phyloP scores from a whole-genome alignment of 2,329 filamentous ascomycete genomes.

The Fusarium metavorans region DNA sequence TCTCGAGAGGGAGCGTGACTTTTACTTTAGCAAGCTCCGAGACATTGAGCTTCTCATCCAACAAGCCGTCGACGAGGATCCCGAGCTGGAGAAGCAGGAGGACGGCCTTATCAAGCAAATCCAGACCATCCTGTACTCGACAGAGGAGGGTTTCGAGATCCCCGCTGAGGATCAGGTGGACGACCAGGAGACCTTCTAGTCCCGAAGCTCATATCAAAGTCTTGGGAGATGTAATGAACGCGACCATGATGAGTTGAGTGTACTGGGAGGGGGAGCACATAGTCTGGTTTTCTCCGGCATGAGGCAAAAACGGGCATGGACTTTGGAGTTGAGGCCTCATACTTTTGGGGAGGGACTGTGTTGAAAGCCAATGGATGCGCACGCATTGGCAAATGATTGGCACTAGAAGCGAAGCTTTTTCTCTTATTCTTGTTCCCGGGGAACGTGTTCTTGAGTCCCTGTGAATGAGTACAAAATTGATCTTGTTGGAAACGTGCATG shows the following conservation, averaged over 20 bases:
- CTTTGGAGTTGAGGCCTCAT: constrained; percentile 44
- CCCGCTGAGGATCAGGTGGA: constrained; percentile 82
- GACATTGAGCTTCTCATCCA: constrained; percentile 97
- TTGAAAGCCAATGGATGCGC: constrained; percentile 28
- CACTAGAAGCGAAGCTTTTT: constrained; percentile 43
- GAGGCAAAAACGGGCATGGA: constrained; percentile 40
- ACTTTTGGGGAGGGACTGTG: constrained; percentile 32
- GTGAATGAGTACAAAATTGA: constrained; percentile 31
- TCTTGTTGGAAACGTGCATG: constrained; percentile 31
- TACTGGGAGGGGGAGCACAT: constrained; percentile 19
- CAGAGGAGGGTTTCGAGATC: constrained; percentile 93
- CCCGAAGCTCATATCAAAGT: constrained; percentile 16
- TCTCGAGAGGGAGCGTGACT: constrained; percentile 95
- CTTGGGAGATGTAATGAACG: constrained; percentile 41
- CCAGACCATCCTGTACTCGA: constrained; percentile 96
- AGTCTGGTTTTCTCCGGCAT: constrained; percentile 30
- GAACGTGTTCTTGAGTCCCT: constrained; percentile 20
- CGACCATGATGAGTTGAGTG: constrained; percentile 39
- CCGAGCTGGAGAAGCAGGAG: constrained; percentile 93
- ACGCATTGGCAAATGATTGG: constrained; percentile 26
- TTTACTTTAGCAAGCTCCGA: constrained; percentile 98
- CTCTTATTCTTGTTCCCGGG: constrained; percentile 33
- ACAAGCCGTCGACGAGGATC: constrained; percentile 91
- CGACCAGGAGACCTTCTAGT: constrained; percentile 84
- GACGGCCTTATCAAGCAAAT: constrained; percentile 94